phyloP scores from a whole-genome alignment of 2,329 filamentous ascomycete genomes.

The Ophiostoma sp. region DNA sequence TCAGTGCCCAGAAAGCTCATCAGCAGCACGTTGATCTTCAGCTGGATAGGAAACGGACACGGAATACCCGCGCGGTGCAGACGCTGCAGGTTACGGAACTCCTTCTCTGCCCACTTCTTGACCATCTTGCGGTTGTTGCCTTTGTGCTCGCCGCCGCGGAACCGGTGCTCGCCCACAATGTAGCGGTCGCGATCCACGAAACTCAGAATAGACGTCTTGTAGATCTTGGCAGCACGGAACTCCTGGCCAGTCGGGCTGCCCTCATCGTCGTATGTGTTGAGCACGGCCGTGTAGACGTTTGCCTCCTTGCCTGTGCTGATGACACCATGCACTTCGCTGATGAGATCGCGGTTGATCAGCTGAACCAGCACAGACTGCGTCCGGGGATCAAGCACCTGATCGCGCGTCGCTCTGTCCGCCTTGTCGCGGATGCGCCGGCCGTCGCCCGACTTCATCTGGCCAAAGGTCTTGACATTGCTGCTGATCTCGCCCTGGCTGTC shows the following conservation, averaged over 20 bases:
- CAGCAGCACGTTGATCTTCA: slow-evolving; percentile 89
- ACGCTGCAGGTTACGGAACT: slow-evolving; percentile 86
- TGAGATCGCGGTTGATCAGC: slow-evolving; percentile 86
- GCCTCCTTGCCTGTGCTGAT: slow-evolving; percentile 96
- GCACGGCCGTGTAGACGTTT: slow-evolving; percentile 90
- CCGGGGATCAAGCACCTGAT: slow-evolving; percentile 88
- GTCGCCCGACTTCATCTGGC: neutral
- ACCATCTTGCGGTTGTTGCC: slow-evolving; percentile 95
- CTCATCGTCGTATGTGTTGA: slow-evolving; percentile 39
- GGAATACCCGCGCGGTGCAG: slow-evolving; percentile 80
- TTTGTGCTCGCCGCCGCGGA: slow-evolving; percentile 87
- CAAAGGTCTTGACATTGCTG: neutral
- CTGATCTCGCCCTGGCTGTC: slow-evolving; percentile 1
- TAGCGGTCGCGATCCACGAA: slow-evolving; percentile 98
- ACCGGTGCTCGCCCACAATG: slow-evolving; percentile 88
- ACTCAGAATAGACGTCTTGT: slow-evolving; percentile 95
- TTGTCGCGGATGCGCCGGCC: slow-evolving; percentile 53
- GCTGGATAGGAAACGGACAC: slow-evolving; percentile 80
- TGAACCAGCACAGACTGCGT: slow-evolving; percentile 94
- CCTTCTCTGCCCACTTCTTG: slow-evolving; percentile 97
- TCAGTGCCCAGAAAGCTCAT: slow-evolving; percentile 92
- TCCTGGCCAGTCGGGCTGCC: slow-evolving; percentile 45
- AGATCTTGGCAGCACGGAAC: slow-evolving; percentile 92
- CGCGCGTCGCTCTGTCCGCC: slow-evolving; percentile 85
- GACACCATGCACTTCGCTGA: slow-evolving; percentile 90